These are phyloP conservation scores for Colletotrichum sp. DNA, from an alignment of 2,329 filamentous ascomycete species.

Conservation along the genomic window DNA sequence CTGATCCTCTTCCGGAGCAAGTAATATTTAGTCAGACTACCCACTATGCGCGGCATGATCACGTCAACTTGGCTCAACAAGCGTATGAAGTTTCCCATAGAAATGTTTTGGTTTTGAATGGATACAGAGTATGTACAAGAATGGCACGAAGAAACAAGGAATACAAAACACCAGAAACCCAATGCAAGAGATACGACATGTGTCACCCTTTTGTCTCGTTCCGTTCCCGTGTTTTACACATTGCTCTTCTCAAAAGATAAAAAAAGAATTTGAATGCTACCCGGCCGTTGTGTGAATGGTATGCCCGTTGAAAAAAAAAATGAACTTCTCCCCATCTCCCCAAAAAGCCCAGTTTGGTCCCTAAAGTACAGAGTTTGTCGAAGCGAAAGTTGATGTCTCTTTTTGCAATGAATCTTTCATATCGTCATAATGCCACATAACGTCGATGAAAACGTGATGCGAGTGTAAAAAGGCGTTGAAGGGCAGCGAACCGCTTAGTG, in stretches of 20 bases:
- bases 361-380: neutral
- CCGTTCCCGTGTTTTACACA: neutral
- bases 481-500: neutral
- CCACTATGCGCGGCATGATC: neutral
- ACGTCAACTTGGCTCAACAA: neutral
- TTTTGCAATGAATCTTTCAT: neutral
- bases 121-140: constrained; percentile 17
- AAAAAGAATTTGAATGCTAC: neutral
- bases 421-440: constrained; percentile 1
- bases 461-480: neutral
- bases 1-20: too few species aligned
- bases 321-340: neutral
- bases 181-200: neutral
- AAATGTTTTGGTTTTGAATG: neutral
- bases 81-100: neutral
- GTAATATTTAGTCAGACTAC: too few species aligned
- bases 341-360: neutral
- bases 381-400: neutral
- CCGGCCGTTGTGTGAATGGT: neutral
- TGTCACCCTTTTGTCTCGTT: neutral
- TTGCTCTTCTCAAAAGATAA: neutral
- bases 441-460: neutral
- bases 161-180: neutral
- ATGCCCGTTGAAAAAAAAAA: neutral
- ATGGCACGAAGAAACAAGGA: neutral